Base-by-base conservation (phyloP, 768 basidiomycete genomes). In the Termitomyces sp. region DNA sequence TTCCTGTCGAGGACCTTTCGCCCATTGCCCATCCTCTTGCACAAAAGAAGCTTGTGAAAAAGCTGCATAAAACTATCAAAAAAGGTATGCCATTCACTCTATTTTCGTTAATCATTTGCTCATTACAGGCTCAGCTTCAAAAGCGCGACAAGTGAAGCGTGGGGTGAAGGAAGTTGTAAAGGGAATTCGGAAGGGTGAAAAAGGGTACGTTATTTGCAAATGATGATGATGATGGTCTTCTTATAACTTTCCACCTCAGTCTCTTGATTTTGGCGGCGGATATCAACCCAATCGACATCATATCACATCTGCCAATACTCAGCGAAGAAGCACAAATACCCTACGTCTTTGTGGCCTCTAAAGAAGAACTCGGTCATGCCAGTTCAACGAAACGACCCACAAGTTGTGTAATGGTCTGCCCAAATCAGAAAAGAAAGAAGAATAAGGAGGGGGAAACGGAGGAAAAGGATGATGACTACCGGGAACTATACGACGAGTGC, bases 141-240 rank as follows among this genome's bases (percentile, higher is more conserved):
- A 96, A 70, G 86, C 85, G 38, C 85, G 96, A 56, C 94, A 97
- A 70, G 88, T 98, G 31, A 98, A 97, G 76, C 84, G 97, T 42
- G 97, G 97, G 38, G 96, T 99, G 45, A 98, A 98, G 72, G 97
- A 99, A 71, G 92, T 99, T 32, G 94, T 97, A 41, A 99, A 99
- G 71, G 93, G 93, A 3, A 89, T 99, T 39, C 82, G 95, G 51
- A 99, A 99, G 68, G 95, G 95, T 55, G 96, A 98, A 70, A 94
- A 91, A 77, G 97, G 97, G 93, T 88, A 63, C 56, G 87, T 75
- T 16, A 40, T 38, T 32, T 12, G 13, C 62, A 32, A 41, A 11
- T 45, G 35, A 40, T 42, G 31, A 22, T 12, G 20, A 16, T 27
- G 16, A 35, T 35, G 5, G 2, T 7, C 47, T 36, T 12, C 52